Percentiles rank a stretch among this genome's conserved stretches.
Conservation (phyloP, 495 filamentous ascomycete genomes). For the Astrothelium macrocarpum region DNA sequence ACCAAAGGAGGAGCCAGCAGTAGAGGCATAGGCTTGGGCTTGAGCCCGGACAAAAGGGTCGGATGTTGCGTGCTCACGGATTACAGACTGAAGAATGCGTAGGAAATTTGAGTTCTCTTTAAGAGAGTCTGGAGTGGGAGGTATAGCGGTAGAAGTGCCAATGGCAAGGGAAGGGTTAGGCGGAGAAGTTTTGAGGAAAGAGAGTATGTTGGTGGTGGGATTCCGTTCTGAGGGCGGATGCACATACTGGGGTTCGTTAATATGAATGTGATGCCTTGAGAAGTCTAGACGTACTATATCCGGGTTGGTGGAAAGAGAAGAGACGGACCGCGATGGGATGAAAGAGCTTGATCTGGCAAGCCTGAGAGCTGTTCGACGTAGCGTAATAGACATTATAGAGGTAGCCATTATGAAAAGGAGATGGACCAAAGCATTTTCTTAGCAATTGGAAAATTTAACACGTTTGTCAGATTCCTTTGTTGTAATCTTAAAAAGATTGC, state of each 20-base stretch:
- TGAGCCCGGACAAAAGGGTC: constrained; percentile 67
- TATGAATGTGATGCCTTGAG: constrained; percentile 12
- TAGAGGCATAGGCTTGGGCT: constrained; percentile 69
- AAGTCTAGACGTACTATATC: constrained; percentile 31
- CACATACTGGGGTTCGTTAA: constrained; percentile 52
- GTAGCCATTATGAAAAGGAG: background rate
- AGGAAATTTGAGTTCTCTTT: constrained; percentile 70
- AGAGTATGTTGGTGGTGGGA: constrained; percentile 48
- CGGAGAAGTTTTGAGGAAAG: constrained; percentile 65
- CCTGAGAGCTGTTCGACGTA: background rate
- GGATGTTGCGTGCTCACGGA: constrained; percentile 55
- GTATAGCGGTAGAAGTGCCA: constrained; percentile 61
- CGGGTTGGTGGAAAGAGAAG: constrained; percentile 21
- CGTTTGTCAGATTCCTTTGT: too few relatives aligned
- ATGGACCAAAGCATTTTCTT: background rate
- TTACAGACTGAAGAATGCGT: constrained; percentile 60
- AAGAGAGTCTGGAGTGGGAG: constrained; percentile 68
- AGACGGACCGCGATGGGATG: constrained; percentile 3
- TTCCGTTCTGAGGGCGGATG: constrained; percentile 44
- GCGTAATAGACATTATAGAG: background rate
- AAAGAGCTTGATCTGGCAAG: background rate
- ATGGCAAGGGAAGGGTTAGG: constrained; percentile 61
- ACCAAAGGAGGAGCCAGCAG: constrained; percentile 60
- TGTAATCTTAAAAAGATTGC: too few relatives aligned
- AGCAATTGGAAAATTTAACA: too few relatives aligned